phyloP scores from a whole-genome alignment of 495 filamentous ascomycete species.

The Penicillium daleae region DNA sequence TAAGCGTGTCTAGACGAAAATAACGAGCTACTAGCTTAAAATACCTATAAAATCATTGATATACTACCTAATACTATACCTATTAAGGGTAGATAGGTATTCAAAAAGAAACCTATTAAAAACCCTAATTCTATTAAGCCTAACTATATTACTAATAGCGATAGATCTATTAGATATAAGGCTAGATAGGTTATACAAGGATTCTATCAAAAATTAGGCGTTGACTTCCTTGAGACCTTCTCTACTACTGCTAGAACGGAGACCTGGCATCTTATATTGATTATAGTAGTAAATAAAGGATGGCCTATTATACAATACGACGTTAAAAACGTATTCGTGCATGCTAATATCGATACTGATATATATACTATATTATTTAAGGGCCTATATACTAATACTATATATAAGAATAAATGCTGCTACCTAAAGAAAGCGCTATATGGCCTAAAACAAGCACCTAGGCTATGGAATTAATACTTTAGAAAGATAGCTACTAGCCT shows the following conservation, averaged over 20 bases:
- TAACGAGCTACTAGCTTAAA: background rate
- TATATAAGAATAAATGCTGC: background rate
- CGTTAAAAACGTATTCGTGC: background rate
- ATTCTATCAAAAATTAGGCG: background rate
- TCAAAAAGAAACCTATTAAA: background rate
- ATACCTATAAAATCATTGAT: background rate
- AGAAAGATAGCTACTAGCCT: background rate
- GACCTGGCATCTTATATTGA: background rate
- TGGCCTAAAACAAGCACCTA: background rate
- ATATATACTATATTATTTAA: background rate
- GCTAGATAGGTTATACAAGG: constrained; percentile 1
- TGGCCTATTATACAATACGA: background rate
- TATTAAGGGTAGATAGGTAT: background rate
- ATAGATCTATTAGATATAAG: background rate
- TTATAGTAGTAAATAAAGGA: constrained; percentile 1
- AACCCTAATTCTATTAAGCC: background rate
- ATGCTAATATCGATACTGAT: background rate
- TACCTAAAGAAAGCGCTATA: background rate
- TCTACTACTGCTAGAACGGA: background rate
- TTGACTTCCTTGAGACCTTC: background rate
- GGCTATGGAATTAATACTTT: background rate
- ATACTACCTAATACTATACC: background rate
- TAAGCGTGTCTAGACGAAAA: background rate
- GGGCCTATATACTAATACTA: background rate
- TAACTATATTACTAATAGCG: background rate